Conservation (phyloP, 768 basidiomycete species). For the Pilatotrama ljubarskyi region DNA sequence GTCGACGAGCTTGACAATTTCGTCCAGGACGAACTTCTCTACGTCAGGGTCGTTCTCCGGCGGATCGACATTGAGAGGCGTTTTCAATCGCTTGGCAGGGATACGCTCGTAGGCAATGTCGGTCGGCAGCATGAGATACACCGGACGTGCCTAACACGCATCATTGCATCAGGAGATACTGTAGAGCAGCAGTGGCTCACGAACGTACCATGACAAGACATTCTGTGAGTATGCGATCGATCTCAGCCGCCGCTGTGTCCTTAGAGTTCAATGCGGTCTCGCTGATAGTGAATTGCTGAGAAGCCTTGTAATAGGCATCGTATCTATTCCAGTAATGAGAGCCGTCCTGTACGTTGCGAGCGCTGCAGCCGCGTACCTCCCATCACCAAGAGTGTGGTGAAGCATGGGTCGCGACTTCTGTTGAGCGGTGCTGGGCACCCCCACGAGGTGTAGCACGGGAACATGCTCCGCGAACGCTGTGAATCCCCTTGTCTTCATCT, state of each 20-base stretch:
- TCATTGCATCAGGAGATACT: background rate
- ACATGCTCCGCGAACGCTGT: constrained; percentile 85
- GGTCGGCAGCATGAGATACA: constrained; percentile 85
- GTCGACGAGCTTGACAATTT: constrained; percentile 65
- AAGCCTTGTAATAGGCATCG: constrained; percentile 76
- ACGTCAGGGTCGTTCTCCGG: constrained; percentile 57
- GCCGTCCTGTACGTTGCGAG: background rate
- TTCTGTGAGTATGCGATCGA: constrained; percentile 76
- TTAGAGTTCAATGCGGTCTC: constrained; percentile 60
- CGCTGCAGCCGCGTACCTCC: constrained; percentile 43
- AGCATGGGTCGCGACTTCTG: constrained; percentile 73
- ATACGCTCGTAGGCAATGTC: constrained; percentile 75
- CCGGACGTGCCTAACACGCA: constrained; percentile 66
- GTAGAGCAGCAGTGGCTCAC: background rate
- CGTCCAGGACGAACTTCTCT: constrained; percentile 70
- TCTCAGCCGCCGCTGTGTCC: constrained; percentile 59
- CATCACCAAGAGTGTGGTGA: constrained; percentile 89
- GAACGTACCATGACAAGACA: constrained; percentile 58
- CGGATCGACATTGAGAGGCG: constrained; percentile 50
- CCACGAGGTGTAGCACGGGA: constrained; percentile 86
- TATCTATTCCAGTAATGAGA: constrained; percentile 41
- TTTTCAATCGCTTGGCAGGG: constrained; percentile 59
- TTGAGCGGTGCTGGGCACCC: constrained; percentile 73
- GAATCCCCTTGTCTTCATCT: background rate
- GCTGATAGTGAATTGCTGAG: constrained; percentile 70